Evolutionary conservation across 2,329 filamentous ascomycete genomes (phyloP).

Genomic region (Akanthomyces muscarius): DNA sequence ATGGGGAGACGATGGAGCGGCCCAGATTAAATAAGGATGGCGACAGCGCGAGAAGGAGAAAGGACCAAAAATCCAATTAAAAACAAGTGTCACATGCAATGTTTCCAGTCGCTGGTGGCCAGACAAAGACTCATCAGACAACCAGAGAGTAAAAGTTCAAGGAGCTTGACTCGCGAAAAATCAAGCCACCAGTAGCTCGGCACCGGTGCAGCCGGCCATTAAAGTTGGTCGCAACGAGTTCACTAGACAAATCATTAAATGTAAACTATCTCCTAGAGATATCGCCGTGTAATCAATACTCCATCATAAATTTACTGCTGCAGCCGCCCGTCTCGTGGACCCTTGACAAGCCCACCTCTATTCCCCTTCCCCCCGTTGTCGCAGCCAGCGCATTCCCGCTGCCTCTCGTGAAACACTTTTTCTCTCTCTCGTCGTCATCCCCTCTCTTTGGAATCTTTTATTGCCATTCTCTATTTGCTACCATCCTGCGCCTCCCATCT

Average conservation of each 20-base stretch:
- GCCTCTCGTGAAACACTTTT: slow-evolving; percentile 12
- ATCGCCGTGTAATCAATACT: neutral
- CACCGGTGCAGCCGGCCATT: neutral
- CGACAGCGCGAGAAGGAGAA: neutral
- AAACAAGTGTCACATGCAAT: slow-evolving; percentile 11
- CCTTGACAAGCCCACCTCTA: neutral
- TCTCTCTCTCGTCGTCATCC: neutral
- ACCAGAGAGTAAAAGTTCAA: neutral
- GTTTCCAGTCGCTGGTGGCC: neutral
- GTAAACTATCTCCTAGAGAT: neutral
- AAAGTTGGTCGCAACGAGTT: neutral
- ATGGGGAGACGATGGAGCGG: neutral
- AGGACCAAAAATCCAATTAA: slow-evolving; percentile 1
- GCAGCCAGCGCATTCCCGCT: neutral
- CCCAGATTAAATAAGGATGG: neutral
- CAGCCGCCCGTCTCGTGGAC: neutral
- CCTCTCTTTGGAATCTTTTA: neutral
- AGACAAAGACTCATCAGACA: too few relatives aligned
- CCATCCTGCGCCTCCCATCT: neutral
- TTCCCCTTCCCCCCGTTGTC: slow-evolving; percentile 5
- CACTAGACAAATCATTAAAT: neutral
- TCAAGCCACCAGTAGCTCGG: neutral
- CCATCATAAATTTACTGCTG: neutral
- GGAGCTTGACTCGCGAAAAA: neutral
- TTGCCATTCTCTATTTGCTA: neutral